These are phyloP conservation scores for Candida endomychidarum DNA, from an alignment of 805 yeast genomes.

Conservation along the genomic window DNA sequence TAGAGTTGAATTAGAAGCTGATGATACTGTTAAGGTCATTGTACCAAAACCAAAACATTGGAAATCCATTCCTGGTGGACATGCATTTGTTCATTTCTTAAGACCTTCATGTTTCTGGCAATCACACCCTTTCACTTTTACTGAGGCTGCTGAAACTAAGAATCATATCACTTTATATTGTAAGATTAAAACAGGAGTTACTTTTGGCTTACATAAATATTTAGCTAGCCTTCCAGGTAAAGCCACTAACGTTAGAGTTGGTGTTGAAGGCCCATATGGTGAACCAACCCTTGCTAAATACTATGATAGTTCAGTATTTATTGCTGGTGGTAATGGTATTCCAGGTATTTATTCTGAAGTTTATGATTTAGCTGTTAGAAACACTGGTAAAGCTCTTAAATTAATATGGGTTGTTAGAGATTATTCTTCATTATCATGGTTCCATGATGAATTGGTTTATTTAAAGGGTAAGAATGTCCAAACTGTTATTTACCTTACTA, in stretches of 20 bases:
- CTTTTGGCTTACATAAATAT: conserved; percentile 29
- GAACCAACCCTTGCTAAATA: conserved; percentile 45
- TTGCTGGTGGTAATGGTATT: conserved; percentile 78
- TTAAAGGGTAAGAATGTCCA: conserved; percentile 27
- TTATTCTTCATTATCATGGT: conserved; percentile 48
- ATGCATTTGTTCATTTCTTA: conserved; percentile 39
- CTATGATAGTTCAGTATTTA: conserved; percentile 54
- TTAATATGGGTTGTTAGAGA: conserved; percentile 67
- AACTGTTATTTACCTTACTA: conserved; percentile 27
- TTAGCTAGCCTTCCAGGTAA: conserved; percentile 29
- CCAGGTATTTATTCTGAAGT: conserved; percentile 54
- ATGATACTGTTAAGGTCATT: conserved; percentile 37
- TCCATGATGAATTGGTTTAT: conserved; percentile 37
- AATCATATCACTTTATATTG: conserved; percentile 28
- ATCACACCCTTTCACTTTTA: conserved; percentile 43
- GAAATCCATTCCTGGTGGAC: conserved; percentile 41
- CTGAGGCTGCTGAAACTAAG: conserved; percentile 23
- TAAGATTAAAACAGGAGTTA: conserved; percentile 39
- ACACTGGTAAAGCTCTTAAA: conserved; percentile 26
- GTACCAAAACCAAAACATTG: conserved; percentile 38
- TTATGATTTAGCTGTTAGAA: conserved; percentile 23
- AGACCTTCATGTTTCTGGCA: conserved; percentile 40
- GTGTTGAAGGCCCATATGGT: conserved; percentile 73
- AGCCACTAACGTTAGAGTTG: conserved; percentile 27
- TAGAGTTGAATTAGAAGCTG: conserved; percentile 27